A percentile compares a stretch with the other conserved stretches of the same genome.
phyloP scores from a whole-genome alignment of 106 monocot species.

The Phalaenopsis equestris region DNA sequence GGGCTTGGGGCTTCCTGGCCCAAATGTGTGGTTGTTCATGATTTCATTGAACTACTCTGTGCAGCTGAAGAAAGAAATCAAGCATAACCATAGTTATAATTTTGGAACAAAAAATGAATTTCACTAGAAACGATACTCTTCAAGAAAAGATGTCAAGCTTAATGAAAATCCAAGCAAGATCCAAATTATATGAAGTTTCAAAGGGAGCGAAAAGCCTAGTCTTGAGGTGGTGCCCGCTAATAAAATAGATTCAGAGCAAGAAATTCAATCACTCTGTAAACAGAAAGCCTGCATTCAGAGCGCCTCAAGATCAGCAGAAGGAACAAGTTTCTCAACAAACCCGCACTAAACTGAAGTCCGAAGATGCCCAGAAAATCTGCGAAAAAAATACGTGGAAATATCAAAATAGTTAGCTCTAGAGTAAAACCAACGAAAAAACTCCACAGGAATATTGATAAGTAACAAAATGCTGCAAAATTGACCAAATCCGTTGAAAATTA shows the following conservation, averaged over 20 bases:
- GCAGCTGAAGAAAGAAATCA: conserved; percentile 1
- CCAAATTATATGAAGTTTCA: background rate
- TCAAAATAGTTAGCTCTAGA: background rate
- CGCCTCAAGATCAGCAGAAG: background rate
- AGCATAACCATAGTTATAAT: background rate
- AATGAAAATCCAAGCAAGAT: background rate
- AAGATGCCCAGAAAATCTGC: background rate
- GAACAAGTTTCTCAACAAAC: background rate
- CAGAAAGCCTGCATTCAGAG: background rate
- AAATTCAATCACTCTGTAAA: background rate
- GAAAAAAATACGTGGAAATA: background rate
- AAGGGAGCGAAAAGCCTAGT: background rate
- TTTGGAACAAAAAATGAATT: background rate
- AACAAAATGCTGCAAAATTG: no score
- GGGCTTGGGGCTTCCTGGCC: conserved; percentile 56
- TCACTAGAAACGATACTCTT: background rate
- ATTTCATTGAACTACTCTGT: conserved; percentile 21
- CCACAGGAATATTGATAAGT: background rate
- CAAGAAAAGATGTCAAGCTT: background rate
- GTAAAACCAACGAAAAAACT: no score
- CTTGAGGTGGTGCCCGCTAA: background rate
- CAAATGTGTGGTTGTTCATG: conserved; percentile 63
- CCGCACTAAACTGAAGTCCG: background rate
- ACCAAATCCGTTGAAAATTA: no score
- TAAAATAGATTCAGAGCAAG: background rate